Percentiles rank a stretch among this genome's conserved stretches.
Conservation (phyloP, 176 grass and related monocot species). For the Lolium multiflorum region DNA sequence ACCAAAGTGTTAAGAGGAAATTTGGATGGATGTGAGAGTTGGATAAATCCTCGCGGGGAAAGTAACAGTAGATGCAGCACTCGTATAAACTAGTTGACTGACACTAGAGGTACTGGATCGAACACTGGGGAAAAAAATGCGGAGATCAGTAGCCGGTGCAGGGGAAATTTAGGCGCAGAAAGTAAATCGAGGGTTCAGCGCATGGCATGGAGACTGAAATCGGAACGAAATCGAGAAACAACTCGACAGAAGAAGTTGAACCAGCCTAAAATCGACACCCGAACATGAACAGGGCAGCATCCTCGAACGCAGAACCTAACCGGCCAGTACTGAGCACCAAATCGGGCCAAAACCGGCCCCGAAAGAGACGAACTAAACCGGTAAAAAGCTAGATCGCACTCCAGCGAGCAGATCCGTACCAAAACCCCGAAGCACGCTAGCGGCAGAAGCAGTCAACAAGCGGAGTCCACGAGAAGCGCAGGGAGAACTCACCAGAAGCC, state of each 20-base stretch:
- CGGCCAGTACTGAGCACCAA: too few relatives aligned
- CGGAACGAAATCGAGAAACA: not conserved
- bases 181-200: not conserved
- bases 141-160: not conserved
- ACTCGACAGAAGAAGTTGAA: not conserved
- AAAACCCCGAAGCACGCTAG: not conserved
- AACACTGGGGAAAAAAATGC: not conserved
- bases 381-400: not conserved
- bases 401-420: not conserved
- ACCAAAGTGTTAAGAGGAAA: not conserved
- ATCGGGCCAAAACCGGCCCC: not conserved
- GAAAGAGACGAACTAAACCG: not conserved
- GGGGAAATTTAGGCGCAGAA: not conserved
- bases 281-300: not conserved
- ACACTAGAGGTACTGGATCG: not conserved
- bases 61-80: not conserved
- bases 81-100: not conserved
- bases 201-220: not conserved
- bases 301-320: not conserved
- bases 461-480: slow-evolving; percentile 39
- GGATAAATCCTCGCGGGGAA: not conserved
- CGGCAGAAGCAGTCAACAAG: not conserved
- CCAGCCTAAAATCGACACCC: not conserved
- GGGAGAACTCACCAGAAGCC: slow-evolving; percentile 47
- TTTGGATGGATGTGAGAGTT: not conserved